These are phyloP conservation scores for Deinandra increscens DNA, from an alignment of 129 eudicot genomes.

Conservation along the genomic window DNA sequence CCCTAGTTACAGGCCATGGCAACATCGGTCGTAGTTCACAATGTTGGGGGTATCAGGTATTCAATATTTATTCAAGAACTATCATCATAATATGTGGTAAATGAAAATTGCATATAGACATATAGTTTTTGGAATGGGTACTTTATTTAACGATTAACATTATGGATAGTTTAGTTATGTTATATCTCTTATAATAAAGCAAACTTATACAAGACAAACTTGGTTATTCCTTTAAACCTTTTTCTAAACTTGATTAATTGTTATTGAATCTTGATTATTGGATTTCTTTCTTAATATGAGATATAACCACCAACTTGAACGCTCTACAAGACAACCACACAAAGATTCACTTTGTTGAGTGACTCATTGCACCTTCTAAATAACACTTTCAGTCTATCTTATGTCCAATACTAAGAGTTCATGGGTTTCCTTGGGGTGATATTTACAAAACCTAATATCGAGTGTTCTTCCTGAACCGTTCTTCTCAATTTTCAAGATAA, in stretches of 20 bases:
- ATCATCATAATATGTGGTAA: not conserved
- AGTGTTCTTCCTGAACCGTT: not conserved
- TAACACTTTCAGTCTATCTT: not conserved
- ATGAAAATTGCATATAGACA: not conserved
- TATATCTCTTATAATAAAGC: not conserved
- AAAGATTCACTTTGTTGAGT: conserved; percentile 6
- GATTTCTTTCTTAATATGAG: not conserved
- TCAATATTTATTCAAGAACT: too few species aligned
- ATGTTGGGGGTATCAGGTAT: not conserved
- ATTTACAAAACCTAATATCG: not conserved
- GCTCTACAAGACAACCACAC: not conserved
- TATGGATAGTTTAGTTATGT: not conserved
- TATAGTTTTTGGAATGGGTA: too few species aligned
- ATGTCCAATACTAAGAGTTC: not conserved
- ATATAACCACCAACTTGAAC: not conserved
- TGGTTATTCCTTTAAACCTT: not conserved
- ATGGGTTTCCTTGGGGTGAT: not conserved
- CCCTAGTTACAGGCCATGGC: too few species aligned
- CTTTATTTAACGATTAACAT: not conserved
- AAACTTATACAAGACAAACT: conserved; percentile 6
- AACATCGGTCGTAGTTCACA: too few species aligned
- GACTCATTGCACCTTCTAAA: not conserved
- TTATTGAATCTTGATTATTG: not conserved
- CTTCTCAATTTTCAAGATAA: not conserved
- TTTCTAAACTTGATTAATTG: not conserved